Percentiles rank a stretch among this genome's conserved stretches.
Conservation (phyloP, 805 yeast species). For the Pichia heedii region DNA sequence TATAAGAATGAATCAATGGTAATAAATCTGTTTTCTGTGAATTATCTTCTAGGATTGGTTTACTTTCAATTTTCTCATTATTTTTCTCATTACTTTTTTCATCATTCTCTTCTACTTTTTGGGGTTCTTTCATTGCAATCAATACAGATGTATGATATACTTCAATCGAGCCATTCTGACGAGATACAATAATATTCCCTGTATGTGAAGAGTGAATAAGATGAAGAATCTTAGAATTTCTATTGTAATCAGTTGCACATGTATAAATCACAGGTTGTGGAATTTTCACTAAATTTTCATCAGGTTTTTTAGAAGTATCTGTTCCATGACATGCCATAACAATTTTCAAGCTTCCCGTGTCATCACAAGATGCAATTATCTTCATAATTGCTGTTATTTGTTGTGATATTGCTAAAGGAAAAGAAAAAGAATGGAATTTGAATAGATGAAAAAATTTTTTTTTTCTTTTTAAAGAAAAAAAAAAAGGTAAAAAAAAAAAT, state of each 20-base stretch:
- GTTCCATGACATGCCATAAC: conserved; percentile 57
- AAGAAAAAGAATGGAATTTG: background rate
- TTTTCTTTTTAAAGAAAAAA: background rate
- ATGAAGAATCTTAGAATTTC: conserved; percentile 30
- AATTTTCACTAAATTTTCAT: conserved; percentile 26
- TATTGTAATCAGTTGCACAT: conserved; percentile 20
- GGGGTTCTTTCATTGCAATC: conserved; percentile 3
- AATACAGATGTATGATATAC: conserved; percentile 27
- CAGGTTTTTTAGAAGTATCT: conserved; percentile 59
- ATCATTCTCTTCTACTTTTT: background rate
- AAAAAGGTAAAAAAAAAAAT: background rate
- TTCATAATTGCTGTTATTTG: conserved; percentile 36
- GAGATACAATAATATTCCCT: conserved; percentile 32
- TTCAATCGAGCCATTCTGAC: conserved; percentile 35
- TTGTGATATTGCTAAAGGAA: background rate
- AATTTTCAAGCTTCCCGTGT: conserved; percentile 58
- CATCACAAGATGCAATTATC: conserved; percentile 55
- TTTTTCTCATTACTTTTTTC: background rate
- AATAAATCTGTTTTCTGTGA: conserved; percentile 2
- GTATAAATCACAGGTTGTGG: conserved; percentile 43
- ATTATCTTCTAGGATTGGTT: background rate
- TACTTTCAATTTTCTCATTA: background rate
- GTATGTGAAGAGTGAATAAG: conserved; percentile 18
- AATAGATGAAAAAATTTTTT: background rate
- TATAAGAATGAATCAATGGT: conserved; percentile 4